phyloP scores from a whole-genome alignment of 768 basidiomycete genomes.

The Agrocybe praecox region DNA sequence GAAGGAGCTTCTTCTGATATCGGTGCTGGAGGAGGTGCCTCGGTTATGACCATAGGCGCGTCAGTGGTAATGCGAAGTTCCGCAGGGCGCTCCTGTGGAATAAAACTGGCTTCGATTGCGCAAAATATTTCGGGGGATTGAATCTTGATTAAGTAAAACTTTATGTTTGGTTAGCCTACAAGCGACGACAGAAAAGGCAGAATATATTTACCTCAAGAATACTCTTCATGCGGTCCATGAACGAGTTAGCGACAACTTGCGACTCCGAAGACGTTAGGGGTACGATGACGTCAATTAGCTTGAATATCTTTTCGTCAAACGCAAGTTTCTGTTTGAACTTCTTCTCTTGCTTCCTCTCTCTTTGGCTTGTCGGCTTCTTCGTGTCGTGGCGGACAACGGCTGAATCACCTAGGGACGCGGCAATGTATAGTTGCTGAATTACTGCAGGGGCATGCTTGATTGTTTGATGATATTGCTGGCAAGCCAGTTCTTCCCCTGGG shows the following conservation, averaged over 20 bases:
- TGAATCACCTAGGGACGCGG: slow-evolving; percentile 10
- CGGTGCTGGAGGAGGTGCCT: neutral
- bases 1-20: neutral
- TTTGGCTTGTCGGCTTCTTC: slow-evolving; percentile 13
- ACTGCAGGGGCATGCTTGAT: slow-evolving; percentile 24
- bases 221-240: slow-evolving; percentile 16
- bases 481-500: neutral
- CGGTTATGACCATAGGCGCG: neutral
- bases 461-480: slow-evolving; percentile 15
- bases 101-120: slow-evolving; percentile 16
- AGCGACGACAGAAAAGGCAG: neutral
- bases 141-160: slow-evolving; percentile 17
- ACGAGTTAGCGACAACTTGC: neutral
- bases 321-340: slow-evolving; percentile 3
- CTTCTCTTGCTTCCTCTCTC: slow-evolving; percentile 13
- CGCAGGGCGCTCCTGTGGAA: slow-evolving; percentile 5
- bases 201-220: slow-evolving; percentile 19
- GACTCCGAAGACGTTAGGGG: neutral
- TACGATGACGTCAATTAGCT: neutral
- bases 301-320: slow-evolving; percentile 1
- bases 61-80: neutral
- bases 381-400: neutral
- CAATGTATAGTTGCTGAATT: slow-evolving; percentile 18
- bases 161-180: neutral
- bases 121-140: slow-evolving; percentile 11